A percentile compares a stretch with the other conserved stretches of the same genome.
phyloP scores from a whole-genome alignment of 2,329 filamentous ascomycete genomes.

The Exophiala sp. region DNA sequence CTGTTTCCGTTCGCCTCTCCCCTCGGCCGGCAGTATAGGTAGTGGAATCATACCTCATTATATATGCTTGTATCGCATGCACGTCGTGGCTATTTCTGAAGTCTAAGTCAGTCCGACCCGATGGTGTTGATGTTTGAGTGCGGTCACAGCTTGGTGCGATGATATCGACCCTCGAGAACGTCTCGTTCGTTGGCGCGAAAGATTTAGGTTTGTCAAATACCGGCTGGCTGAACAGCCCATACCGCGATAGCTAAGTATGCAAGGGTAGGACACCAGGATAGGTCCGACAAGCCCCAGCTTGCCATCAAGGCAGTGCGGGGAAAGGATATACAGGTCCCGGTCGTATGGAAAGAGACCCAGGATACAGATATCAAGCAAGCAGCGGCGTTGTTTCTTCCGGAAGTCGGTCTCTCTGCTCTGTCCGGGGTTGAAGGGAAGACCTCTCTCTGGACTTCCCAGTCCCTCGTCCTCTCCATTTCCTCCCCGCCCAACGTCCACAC shows the following conservation, averaged over 20 bases:
- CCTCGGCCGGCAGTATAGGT: too few species aligned
- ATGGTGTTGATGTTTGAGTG: not conserved
- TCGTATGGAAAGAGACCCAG: too few species aligned
- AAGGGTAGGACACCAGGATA: constrained; percentile 1
- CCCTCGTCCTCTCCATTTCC: constrained; percentile 20
- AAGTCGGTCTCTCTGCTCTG: not conserved
- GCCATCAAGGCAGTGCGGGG: not conserved
- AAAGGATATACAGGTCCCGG: not conserved
- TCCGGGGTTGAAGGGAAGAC: too few species aligned
- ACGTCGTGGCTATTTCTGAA: too few species aligned
- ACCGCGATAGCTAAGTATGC: constrained; percentile 35
- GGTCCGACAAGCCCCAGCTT: not conserved
- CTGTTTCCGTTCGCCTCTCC: too few species aligned
- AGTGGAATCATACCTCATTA: too few species aligned
- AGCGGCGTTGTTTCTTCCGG: constrained; percentile 15
- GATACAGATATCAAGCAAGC: constrained; percentile 9
- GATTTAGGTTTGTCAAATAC: constrained; percentile 34
- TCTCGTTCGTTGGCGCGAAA: constrained; percentile 39
- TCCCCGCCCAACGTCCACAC: constrained; percentile 45
- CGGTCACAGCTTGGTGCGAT: too few species aligned
- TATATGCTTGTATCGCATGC: too few species aligned
- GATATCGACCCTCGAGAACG: constrained; percentile 39
- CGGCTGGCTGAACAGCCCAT: constrained; percentile 34
- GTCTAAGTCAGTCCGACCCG: too few species aligned
- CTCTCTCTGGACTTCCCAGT: constrained; percentile 21